Conservation (phyloP, 371 early-diverging fungal genomes). For the Mucor sp. region DNA sequence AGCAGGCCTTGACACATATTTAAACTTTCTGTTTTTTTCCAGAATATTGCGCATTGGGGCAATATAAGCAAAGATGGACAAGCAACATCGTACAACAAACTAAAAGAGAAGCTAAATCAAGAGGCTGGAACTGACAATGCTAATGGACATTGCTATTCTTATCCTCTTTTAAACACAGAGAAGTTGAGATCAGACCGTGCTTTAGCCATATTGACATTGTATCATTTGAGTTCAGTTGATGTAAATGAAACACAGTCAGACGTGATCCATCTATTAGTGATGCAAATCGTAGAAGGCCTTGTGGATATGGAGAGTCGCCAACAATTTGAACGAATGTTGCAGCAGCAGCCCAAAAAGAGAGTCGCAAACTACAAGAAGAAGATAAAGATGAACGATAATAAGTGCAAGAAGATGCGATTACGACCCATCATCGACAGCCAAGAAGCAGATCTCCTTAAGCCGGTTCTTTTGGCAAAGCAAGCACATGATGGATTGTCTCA, state of each 20-base stretch:
- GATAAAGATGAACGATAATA: neutral
- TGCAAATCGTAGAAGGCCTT: slow-evolving; percentile 22
- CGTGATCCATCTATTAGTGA: neutral
- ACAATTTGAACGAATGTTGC: slow-evolving; percentile 7
- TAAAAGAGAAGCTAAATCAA: neutral
- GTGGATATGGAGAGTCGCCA: slow-evolving; percentile 9
- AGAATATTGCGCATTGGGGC: slow-evolving; percentile 11
- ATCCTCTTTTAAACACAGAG: slow-evolving; percentile 6
- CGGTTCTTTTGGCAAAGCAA: neutral
- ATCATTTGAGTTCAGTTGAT: slow-evolving; percentile 4
- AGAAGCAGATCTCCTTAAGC: slow-evolving; percentile 1
- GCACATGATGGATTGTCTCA: neutral
- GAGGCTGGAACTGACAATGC: neutral
- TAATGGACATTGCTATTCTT: neutral
- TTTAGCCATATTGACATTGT: slow-evolving; percentile 15
- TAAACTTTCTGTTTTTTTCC: neutral
- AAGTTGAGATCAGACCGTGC: slow-evolving; percentile 12
- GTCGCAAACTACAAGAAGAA: slow-evolving; percentile 12
- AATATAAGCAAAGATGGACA: neutral
- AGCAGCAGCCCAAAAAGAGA: slow-evolving; percentile 16
- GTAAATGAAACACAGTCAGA: neutral
- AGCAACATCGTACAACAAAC: neutral
- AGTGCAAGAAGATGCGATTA: neutral
- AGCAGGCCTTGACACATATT: too few species aligned
- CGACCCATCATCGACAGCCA: slow-evolving; percentile 2